Conservation (phyloP, 768 basidiomycete genomes). For the Guyanaporus albipodus region DNA sequence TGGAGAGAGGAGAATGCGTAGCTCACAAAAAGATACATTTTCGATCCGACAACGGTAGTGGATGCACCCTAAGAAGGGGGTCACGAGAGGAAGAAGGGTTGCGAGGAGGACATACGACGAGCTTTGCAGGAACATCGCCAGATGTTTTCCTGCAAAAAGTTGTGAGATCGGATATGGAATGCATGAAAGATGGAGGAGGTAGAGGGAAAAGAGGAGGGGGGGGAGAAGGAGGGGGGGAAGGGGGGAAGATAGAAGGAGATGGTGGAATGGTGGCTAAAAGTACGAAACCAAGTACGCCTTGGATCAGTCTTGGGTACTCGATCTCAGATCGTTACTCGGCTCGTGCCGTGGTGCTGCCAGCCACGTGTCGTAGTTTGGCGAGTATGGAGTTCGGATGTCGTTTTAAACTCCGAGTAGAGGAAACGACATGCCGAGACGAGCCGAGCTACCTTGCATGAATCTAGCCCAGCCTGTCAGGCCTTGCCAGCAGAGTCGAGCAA, state of each 20-base stretch:
- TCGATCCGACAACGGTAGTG: conserved; percentile 83
- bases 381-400: conserved; percentile 11
- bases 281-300: conserved; percentile 9
- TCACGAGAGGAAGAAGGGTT: background rate
- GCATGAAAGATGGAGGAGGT: conserved; percentile 36
- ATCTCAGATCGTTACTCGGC: conserved; percentile 32
- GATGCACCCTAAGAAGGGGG: conserved; percentile 66
- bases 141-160: conserved; percentile 79
- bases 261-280: conserved; percentile 16
- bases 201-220: conserved; percentile 3
- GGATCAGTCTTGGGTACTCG: conserved; percentile 11
- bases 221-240: conserved; percentile 1
- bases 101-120: conserved; percentile 59
- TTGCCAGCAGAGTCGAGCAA: too few species aligned
- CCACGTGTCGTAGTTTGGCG: conserved; percentile 15
- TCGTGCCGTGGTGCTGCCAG: conserved; percentile 12
- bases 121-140: conserved; percentile 84
- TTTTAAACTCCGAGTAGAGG: conserved; percentile 13
- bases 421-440: conserved; percentile 9
- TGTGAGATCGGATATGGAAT: conserved; percentile 87
- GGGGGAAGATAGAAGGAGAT: conserved; percentile 7
- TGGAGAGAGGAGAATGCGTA: background rate
- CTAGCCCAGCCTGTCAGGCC: too few species aligned
- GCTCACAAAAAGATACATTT: conserved; percentile 86
- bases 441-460: conserved; percentile 4